Base-by-base conservation (phyloP, 2,329 filamentous ascomycete species). In the Talaromyces sp. region DNA sequence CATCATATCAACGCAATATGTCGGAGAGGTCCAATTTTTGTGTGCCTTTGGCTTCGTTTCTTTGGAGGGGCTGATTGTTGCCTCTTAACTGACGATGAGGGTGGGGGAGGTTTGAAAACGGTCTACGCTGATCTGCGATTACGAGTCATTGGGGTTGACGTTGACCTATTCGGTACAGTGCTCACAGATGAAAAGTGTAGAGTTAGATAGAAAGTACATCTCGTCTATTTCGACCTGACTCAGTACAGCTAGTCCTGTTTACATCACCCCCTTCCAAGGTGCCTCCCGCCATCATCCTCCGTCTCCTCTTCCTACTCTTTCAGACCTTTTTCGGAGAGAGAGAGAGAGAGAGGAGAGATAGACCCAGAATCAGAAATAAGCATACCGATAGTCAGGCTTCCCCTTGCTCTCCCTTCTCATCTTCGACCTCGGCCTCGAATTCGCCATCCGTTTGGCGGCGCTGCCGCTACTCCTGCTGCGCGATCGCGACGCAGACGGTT, bases 321-420 rank as follows among this genome's bases (percentile, higher is more conserved):
- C 33, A 39, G 3, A n/a, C n/a, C n/a, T n/a, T n/a, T n/a, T n/a
- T 39, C 5, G 16, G 2, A 39, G 37, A 39, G n/a, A n/a, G n/a
- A n/a, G n/a, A n/a, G n/a, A n/a, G n/a, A n/a, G n/a, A n/a, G n/a
- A n/a, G n/a, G n/a, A n/a, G n/a, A n/a, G n/a, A n/a, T n/a, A n/a
- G n/a, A n/a, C n/a, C n/a, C n/a, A n/a, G n/a, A 16, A 39, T 39
- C 37, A 39, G 4, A 57, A 64, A 62, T 64, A 64, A 39, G 59
- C 55, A 62, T 54, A 62, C 55, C 48, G 21, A 42, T 62, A 62
- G 37, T 64, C 60, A 39, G 63, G 63, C 63, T 62, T 64, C 56
- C 63, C 63, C 33, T 46, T 42, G 57, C 63, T 64, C 39, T 61
- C 61, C 21, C 31, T 31, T 48, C 63, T 48, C 63, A 62, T 64